These are phyloP conservation scores for Fragaria vesca DNA, from an alignment of 306 rosid genomes.

Conservation along the genomic window DNA sequence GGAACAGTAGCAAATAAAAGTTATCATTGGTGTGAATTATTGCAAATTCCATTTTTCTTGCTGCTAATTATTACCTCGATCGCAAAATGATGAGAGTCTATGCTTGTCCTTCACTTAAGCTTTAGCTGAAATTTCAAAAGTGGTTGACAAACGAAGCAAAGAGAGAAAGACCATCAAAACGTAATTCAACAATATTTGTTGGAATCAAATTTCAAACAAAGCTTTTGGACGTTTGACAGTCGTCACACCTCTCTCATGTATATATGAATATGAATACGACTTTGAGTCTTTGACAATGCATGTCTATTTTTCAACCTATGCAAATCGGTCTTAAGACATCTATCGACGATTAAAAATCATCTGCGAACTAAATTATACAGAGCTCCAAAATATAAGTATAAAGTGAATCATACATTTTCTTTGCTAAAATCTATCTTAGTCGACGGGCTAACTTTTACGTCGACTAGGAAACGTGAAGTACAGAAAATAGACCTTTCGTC, in stretches of 20 bases:
- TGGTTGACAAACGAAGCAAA: not conserved
- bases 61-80: not conserved
- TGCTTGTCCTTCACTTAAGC: conserved; percentile 13
- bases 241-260: not conserved
- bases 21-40: conserved; percentile 1
- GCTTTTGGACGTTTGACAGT: not conserved
- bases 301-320: not conserved
- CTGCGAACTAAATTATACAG: not conserved
- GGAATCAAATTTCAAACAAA: not conserved
- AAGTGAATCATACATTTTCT: no score
- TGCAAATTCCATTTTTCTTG: not conserved
- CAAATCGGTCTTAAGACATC: no score
- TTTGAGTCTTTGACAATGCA: not conserved
- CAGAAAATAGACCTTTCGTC: no score
- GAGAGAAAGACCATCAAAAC: not conserved
- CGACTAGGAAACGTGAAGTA: no score
- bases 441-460: no score
- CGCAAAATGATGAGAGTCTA: not conserved
- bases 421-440: no score
- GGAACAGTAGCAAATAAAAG: conserved; percentile 6
- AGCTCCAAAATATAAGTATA: not conserved
- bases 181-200: not conserved
- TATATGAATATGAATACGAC: not conserved
- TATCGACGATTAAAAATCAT: not conserved
- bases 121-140: not conserved